Percentiles rank a stretch among this genome's conserved stretches.
Evolutionary conservation across 1,139 yeast genomes (phyloP).

Genomic region (Debaryomycetaceae sp.): DNA sequence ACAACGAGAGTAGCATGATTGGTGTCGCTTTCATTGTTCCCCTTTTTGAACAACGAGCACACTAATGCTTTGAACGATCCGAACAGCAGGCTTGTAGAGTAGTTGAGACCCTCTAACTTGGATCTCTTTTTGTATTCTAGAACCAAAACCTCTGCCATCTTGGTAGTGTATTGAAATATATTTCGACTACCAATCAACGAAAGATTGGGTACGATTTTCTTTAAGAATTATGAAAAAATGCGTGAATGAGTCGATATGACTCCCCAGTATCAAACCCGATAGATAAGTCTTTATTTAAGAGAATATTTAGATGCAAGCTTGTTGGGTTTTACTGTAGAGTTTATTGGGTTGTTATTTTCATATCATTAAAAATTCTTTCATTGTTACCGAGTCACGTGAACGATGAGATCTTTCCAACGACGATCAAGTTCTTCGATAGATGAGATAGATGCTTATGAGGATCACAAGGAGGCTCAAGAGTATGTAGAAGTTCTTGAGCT

Average conservation of each 20-base stretch:
- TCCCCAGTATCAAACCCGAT: not conserved
- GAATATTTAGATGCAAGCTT: not conserved
- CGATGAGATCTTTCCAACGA: not conserved
- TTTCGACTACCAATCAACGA: too few species aligned
- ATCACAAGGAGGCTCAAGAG: slow-evolving; percentile 19
- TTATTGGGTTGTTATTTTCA: not conserved
- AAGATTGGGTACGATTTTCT: too few species aligned
- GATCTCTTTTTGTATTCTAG: not conserved
- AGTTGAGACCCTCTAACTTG: not conserved
- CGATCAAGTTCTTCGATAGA: slow-evolving; percentile 2
- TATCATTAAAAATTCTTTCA: not conserved
- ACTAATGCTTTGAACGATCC: slow-evolving; percentile 12
- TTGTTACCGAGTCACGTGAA: not conserved
- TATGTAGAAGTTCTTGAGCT: slow-evolving; percentile 27
- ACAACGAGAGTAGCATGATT: slow-evolving; percentile 33
- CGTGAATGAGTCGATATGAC: not conserved
- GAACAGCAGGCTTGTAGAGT: not conserved
- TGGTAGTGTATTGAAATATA: not conserved
- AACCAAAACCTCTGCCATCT: not conserved
- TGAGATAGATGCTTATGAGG: slow-evolving; percentile 18
- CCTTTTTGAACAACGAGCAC: slow-evolving; percentile 27
- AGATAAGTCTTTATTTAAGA: not conserved
- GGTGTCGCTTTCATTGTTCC: slow-evolving; percentile 34
- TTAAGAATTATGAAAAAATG: not conserved
- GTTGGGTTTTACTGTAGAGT: not conserved